These are phyloP conservation scores for Xylaria sp. DNA, from an alignment of 2,329 filamentous ascomycete genomes.

Conservation along the genomic window DNA sequence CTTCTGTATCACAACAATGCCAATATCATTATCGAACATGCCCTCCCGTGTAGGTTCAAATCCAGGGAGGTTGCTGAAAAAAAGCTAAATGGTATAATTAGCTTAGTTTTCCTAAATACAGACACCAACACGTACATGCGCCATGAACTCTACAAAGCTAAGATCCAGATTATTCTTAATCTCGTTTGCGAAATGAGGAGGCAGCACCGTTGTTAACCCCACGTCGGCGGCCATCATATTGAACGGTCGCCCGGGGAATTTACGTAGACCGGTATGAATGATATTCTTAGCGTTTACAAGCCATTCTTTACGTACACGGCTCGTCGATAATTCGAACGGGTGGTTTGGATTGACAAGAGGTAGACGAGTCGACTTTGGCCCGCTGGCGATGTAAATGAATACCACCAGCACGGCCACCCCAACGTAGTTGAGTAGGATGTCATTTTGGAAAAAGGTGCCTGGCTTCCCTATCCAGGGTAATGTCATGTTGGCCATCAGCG, in stretches of 20 bases:
- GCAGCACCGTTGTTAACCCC: background rate
- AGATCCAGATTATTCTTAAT: background rate
- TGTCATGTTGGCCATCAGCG: background rate
- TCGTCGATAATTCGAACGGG: background rate
- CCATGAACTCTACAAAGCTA: slow-evolving; percentile 4
- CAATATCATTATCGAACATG: slow-evolving; percentile 3
- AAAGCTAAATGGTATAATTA: background rate
- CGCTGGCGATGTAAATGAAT: background rate
- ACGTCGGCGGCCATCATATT: slow-evolving; percentile 4
- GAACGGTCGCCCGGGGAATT: slow-evolving; percentile 1
- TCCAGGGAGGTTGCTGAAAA: background rate
- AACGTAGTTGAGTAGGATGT: background rate
- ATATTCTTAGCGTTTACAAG: background rate
- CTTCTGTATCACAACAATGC: slow-evolving; percentile 1
- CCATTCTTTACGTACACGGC: slow-evolving; percentile 1
- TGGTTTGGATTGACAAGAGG: background rate
- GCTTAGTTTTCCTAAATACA: background rate
- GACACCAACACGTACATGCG: background rate
- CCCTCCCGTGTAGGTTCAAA: slow-evolving; percentile 6
- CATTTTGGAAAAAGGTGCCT: background rate
- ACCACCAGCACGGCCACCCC: background rate
- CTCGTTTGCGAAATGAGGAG: slow-evolving; percentile 1
- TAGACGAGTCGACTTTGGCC: background rate
- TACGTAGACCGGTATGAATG: background rate
- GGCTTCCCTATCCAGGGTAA: background rate